phyloP scores from a whole-genome alignment of 2,329 filamentous ascomycete species.

The Phoma sp. region DNA sequence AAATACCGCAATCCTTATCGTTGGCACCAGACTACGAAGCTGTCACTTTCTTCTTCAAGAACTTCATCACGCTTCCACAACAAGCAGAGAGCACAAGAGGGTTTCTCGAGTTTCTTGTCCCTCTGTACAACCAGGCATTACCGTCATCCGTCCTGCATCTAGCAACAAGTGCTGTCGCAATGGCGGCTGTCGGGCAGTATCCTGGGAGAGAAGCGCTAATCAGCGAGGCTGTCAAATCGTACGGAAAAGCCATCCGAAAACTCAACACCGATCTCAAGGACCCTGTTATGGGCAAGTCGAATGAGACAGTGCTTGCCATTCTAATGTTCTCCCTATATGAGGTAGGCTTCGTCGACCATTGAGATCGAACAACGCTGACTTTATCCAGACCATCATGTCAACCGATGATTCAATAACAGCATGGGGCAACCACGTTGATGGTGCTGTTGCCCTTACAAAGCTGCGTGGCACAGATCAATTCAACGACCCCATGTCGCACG shows the following conservation, averaged over 20 bases:
- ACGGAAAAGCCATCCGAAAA: constrained; percentile 47
- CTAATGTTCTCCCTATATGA: constrained; percentile 52
- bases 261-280: constrained; percentile 47
- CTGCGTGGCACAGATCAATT: constrained; percentile 48
- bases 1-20: constrained; percentile 35
- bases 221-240: constrained; percentile 42
- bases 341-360: constrained; percentile 33
- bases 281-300: constrained; percentile 41
- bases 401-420: constrained; percentile 46
- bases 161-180: constrained; percentile 48
- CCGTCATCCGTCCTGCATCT: constrained; percentile 47
- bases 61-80: constrained; percentile 48
- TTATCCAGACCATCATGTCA: constrained; percentile 44
- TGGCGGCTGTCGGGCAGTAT: constrained; percentile 48
- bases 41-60: constrained; percentile 51
- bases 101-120: constrained; percentile 47
- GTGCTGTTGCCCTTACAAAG: constrained; percentile 49
- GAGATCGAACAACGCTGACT: background rate
- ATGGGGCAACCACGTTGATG: constrained; percentile 51
- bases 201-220: constrained; percentile 43
- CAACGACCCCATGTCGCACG: constrained; percentile 44
- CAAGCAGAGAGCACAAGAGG: constrained; percentile 47
- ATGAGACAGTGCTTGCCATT: constrained; percentile 49
- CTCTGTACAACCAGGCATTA: constrained; percentile 44
- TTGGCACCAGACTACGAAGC: constrained; percentile 46